These are phyloP conservation scores for Rubia peregrina DNA, from an alignment of 305 asterid genomes.

Conservation along the genomic window DNA sequence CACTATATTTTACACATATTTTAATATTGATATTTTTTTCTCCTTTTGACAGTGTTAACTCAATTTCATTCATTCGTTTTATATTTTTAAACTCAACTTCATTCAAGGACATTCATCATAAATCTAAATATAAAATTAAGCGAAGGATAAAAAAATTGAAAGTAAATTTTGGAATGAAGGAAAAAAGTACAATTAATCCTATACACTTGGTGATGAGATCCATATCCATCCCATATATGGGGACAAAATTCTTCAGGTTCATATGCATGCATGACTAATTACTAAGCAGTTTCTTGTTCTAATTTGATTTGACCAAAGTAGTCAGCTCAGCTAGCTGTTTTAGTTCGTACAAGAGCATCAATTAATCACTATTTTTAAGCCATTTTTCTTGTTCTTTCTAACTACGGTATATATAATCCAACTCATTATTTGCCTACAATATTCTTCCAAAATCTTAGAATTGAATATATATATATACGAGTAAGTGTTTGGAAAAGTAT, in stretches of 20 bases:
- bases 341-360: not conserved
- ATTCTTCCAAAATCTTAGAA: not conserved
- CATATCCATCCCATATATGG: not conserved
- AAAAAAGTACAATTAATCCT: not conserved
- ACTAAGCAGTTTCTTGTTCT: not conserved
- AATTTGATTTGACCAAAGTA: slow-evolving; percentile 8
- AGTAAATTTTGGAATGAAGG: too few relatives aligned
- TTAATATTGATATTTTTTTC: too few relatives aligned
- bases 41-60: too few relatives aligned
- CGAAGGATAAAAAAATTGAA: too few relatives aligned
- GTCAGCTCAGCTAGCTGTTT: not conserved
- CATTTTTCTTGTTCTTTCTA: not conserved
- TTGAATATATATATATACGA: not conserved
- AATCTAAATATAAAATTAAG: too few relatives aligned
- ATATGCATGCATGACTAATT: not conserved
- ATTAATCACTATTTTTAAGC: not conserved
- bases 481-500: not conserved
- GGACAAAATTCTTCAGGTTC: not conserved
- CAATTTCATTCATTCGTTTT: too few relatives aligned
- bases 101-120: too few relatives aligned
- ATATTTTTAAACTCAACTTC: too few relatives aligned
- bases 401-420: not conserved
- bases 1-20: too few relatives aligned
- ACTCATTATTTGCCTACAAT: not conserved
- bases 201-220: not conserved